Percentiles rank a stretch among this genome's conserved stretches.
Conservation (phyloP, 2,329 filamentous ascomycete species). For the Fusarium verrucosum region DNA sequence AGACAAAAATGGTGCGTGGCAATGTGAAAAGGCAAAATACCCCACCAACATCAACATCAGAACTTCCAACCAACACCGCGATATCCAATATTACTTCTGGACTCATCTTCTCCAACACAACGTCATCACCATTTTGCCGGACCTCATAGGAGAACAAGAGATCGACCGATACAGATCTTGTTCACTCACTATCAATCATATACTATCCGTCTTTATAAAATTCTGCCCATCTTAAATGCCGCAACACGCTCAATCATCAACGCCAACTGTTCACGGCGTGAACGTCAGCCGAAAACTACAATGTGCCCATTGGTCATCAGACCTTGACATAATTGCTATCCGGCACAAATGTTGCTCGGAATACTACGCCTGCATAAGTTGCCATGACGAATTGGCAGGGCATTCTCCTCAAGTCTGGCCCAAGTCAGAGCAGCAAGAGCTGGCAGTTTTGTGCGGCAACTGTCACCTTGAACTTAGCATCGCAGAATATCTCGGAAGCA, state of each 20-base stretch:
- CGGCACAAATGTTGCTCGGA: slow-evolving; percentile 16
- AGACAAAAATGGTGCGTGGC: not conserved
- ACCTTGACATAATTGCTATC: slow-evolving; percentile 17
- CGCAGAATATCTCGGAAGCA: not conserved
- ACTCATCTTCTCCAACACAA: not conserved
- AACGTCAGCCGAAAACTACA: slow-evolving; percentile 6
- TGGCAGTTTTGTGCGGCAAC: slow-evolving; percentile 9
- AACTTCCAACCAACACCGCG: fast-evolving
- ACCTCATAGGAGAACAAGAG: not conserved
- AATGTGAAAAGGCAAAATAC: fast-evolving
- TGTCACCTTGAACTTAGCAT: not conserved
- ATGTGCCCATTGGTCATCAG: slow-evolving; percentile 15
- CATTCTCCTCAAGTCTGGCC: slow-evolving; percentile 3
- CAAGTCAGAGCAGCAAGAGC: slow-evolving; percentile 3
- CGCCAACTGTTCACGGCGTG: not conserved
- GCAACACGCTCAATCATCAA: not conserved
- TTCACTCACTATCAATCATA: too few species aligned
- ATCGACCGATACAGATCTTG: not conserved
- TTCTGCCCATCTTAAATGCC: not conserved
- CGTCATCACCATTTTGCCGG: not conserved
- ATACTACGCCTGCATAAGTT: slow-evolving; percentile 26
- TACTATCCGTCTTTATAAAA: too few species aligned
- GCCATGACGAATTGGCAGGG: slow-evolving; percentile 10
- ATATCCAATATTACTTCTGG: not conserved
- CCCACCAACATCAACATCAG: not conserved